Evolutionary conservation across 306 rosid genomes (phyloP).

Genomic region (Aeschynomene evenia): DNA sequence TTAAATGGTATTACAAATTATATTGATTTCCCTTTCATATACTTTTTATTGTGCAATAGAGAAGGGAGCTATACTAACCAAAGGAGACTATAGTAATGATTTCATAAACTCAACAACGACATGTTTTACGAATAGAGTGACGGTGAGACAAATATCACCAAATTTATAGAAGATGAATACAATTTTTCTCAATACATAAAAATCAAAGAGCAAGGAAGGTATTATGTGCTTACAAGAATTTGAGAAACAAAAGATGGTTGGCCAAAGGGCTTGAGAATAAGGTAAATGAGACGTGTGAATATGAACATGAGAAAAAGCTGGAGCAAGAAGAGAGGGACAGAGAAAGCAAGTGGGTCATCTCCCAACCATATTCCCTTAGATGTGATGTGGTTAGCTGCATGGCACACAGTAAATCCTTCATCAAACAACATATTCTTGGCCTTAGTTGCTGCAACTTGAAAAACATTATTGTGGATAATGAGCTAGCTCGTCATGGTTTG

Average conservation of each 20-base stretch:
- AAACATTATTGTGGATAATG: background rate
- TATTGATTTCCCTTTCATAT: too few relatives aligned
- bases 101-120: too few relatives aligned
- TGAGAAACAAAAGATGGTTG: conserved; percentile 57
- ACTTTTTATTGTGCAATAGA: too few relatives aligned
- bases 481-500: background rate
- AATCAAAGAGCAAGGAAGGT: background rate
- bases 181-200: too few relatives aligned
- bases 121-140: too few relatives aligned
- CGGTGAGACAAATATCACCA: too few relatives aligned
- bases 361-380: conserved; percentile 54
- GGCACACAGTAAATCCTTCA: conserved; percentile 39
- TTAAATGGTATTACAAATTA: background rate
- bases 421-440: background rate
- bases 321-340: conserved; percentile 49
- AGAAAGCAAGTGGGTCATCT: conserved; percentile 48
- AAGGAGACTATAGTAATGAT: too few relatives aligned
- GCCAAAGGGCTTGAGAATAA: conserved; percentile 60
- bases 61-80: too few relatives aligned
- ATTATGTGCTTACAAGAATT: conserved; percentile 49
- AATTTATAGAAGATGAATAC: too few relatives aligned
- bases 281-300: conserved; percentile 33
- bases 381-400: conserved; percentile 16
- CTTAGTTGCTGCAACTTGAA: background rate
- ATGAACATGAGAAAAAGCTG: conserved; percentile 56